Percentiles rank a stretch among this genome's conserved stretches.
phyloP scores from a whole-genome alignment of 176 grass and related monocot species.

The Oryza longistaminata region DNA sequence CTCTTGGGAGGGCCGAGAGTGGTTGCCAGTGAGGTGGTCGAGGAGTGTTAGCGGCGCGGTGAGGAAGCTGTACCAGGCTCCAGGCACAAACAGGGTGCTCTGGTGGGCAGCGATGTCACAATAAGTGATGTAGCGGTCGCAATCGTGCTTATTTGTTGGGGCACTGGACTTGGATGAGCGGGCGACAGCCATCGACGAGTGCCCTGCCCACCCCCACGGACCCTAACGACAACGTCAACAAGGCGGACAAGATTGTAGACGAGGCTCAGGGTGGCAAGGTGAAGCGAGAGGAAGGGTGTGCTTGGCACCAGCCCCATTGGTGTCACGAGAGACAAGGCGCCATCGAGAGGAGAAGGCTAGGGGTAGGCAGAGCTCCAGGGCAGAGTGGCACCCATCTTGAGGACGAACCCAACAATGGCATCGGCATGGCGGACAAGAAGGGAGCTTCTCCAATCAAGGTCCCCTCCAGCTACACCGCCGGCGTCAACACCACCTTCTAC shows the following conservation, averaged over 20 bases:
- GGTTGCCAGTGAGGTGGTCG: not conserved
- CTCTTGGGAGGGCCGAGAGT: not conserved
- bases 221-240: no score
- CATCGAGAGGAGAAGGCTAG: no score
- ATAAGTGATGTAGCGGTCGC: not conserved
- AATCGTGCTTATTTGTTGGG: not conserved
- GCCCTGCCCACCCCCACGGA: no score
- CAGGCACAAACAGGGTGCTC: not conserved
- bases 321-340: no score
- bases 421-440: no score
- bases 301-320: no score
- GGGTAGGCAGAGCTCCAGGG: no score
- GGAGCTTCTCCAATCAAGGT: conserved; percentile 45
- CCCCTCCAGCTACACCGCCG: conserved; percentile 83
- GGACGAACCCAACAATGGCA: no score
- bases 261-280: no score
- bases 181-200: not conserved
- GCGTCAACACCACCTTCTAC: conserved; percentile 85
- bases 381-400: no score
- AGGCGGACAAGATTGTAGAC: no score
- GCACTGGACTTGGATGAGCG: not conserved
- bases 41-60: not conserved
- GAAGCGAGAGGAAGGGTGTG: no score
- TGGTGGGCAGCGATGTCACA: not conserved
- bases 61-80: conserved; percentile 11